Evolutionary conservation across 495 filamentous ascomycete species (phyloP), one percentile per base, ranked within the genome.

Genomic region (Terfezia boudieri): DNA sequence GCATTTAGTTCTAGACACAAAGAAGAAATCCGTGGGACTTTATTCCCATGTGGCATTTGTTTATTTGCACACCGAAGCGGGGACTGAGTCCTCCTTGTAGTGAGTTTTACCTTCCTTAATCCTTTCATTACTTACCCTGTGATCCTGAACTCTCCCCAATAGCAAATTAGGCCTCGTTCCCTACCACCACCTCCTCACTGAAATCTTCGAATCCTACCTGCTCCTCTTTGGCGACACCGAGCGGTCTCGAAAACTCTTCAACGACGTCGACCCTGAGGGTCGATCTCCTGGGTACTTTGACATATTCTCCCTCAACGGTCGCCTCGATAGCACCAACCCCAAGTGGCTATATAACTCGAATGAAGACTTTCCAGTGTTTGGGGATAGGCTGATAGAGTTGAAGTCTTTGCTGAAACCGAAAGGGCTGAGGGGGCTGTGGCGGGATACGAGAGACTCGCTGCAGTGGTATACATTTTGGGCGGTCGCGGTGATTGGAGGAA

Each of bases 381-480:
- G 60, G 1, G 32, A 52, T 17, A 35, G 52, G 8, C 20, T 64
- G 14, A 36, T 54, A 20, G 48, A n/a, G 36, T 23, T 60, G 26
- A 11, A 53, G 54, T 22, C 49, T 0, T 52, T 55, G 36, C 50
- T 50, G 12, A 22, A 26, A 11, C 62, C 61, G 0, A 61, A 49
- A 17, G 49, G 52, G 16, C 9, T 65, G 8, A n/a, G 23, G 20
- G 52, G 56, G 16, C 32, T 65, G 12, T 65, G 61, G 61, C 43
- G 54, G 26, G 61, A 61, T 51, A 54, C 49, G 41, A n/a, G 59
- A 17, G 50, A 63, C 51, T 37, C 54, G 6, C 36, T 63, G 7
- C 58, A 61, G 41, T 65, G 62, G 62, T 65, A 59, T 53, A 65
- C 61, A 4, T 63, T 65, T 35, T 63, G 62, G 61, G 58, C 61